Base-by-base conservation (phyloP, 2,329 filamentous ascomycete genomes). In the Dothideomycetes sp. region DNA sequence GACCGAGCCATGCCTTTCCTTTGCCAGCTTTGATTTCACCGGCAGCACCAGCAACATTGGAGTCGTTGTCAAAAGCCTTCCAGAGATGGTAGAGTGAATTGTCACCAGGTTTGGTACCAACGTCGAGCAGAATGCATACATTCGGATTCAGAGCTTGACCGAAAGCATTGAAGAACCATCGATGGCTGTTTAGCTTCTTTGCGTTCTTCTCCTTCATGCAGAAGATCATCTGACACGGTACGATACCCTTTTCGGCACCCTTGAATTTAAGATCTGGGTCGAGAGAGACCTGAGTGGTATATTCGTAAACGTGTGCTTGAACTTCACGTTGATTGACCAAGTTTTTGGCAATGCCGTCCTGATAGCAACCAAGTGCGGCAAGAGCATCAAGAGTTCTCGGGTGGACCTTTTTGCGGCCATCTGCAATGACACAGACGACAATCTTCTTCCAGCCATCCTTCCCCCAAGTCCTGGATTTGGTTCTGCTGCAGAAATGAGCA, bases 101-200 rank as follows among this genome's bases (percentile, higher is more conserved):
- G 32, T 78, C 71, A 1, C 86, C 85, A 0, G 91, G 91, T 43
- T 86, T 85, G 0, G 91, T 98, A 41, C 93, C 93, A 9, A 98
- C 93, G 59, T 98, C 91, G 11, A 98, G 79, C 46, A 98, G 65
- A 58, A 98, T 94, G 61, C 91, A 98, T 24, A 98, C 84, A 49
- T 98, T 98, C 0, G 91, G 91, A 49, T 89, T 94, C 17, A 98
- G 70, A 0, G 89, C 83, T 47, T 81, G 79, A 19, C 91, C 93
- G 56, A 98, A 94, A 0, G 91, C 91, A 57, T 98, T 98, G 69
- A 98, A 98, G 66, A 95, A 96, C 91, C 91, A 98, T 42, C 91
- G 79, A 62, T 98, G 91, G 1, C 88, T 95, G 68, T 98, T 98
- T 51, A 98, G 75, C 67, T 98, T 98, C 65, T 94, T 93, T 57